These are phyloP conservation scores for Plasmodium vinckei DNA, from an alignment of 169 alveolate species.

Conservation along the genomic window DNA sequence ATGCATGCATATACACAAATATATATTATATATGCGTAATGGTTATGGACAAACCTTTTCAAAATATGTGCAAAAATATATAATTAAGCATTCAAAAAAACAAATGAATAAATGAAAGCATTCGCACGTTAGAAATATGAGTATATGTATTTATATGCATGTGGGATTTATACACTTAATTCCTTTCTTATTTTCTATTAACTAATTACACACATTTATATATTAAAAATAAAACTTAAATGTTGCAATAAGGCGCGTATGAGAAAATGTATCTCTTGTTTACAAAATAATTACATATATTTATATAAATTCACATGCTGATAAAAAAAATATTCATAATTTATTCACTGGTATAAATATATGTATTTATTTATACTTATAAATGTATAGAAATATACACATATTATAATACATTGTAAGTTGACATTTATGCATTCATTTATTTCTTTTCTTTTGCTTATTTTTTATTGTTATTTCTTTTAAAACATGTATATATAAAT, in stretches of 20 bases:
- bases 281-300: constrained; percentile 5
- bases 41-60: background rate
- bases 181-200: constrained; percentile 8
- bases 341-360: background rate
- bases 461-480: constrained; percentile 24
- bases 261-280: constrained; percentile 8
- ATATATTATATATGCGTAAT: background rate
- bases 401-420: constrained; percentile 11
- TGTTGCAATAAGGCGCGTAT: constrained; percentile 42
- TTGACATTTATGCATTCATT: background rate
- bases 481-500: constrained; percentile 22
- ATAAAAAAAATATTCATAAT: constrained; percentile 19
- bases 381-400: background rate
- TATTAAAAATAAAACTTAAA: constrained; percentile 18
- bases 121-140: background rate
- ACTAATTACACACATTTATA: constrained; percentile 5
- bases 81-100: background rate
- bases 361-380: background rate
- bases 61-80: constrained; percentile 9
- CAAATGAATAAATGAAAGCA: background rate
- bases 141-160: background rate
- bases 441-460: constrained; percentile 4
- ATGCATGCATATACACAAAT: background rate
- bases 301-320: background rate
- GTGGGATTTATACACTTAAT: background rate